phyloP scores from a whole-genome alignment of 2,329 filamentous ascomycete genomes.

The Tolypocladium guangdongense region DNA sequence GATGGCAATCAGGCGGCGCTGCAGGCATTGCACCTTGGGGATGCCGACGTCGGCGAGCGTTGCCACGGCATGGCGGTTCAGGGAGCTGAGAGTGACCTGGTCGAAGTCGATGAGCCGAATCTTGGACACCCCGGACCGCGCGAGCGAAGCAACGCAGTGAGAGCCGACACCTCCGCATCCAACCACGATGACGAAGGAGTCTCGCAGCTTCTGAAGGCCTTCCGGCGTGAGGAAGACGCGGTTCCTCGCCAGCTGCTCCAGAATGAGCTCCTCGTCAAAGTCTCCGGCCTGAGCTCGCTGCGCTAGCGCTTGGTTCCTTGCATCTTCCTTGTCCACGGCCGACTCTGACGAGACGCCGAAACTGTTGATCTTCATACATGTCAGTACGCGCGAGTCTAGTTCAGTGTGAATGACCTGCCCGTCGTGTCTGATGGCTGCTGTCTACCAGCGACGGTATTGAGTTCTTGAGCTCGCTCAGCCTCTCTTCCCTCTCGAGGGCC shows the following conservation, averaged over 20 bases:
- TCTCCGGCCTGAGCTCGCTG: conserved; percentile 50
- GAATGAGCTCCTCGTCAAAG: conserved; percentile 69
- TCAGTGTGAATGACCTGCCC: conserved; percentile 6
- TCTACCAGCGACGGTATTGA: conserved; percentile 37
- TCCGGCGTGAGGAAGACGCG: conserved; percentile 78
- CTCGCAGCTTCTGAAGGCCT: conserved; percentile 68
- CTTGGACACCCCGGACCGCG: conserved; percentile 79
- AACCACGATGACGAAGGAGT: conserved; percentile 77
- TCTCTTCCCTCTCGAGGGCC: conserved; percentile 42
- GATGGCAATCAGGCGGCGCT: conserved; percentile 70
- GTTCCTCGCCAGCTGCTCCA: conserved; percentile 90
- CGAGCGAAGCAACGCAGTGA: conserved; percentile 76
- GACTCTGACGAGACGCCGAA: conserved; percentile 42
- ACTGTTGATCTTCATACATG: conserved; percentile 41
- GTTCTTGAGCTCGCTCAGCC: conserved; percentile 45
- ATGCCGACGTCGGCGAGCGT: conserved; percentile 89
- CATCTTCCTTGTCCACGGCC: conserved; percentile 47
- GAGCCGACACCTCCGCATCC: conserved; percentile 93
- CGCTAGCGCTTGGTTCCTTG: conserved; percentile 46
- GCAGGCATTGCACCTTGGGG: conserved; percentile 79
- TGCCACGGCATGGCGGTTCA: conserved; percentile 93
- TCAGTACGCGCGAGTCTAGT: background rate
- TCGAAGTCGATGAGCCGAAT: conserved; percentile 93
- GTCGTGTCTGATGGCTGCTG: conserved; percentile 8
- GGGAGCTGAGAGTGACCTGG: conserved; percentile 85